These are phyloP conservation scores for Oryza meyeriana DNA, from an alignment of 176 grass and related monocot genomes.

Conservation along the genomic window DNA sequence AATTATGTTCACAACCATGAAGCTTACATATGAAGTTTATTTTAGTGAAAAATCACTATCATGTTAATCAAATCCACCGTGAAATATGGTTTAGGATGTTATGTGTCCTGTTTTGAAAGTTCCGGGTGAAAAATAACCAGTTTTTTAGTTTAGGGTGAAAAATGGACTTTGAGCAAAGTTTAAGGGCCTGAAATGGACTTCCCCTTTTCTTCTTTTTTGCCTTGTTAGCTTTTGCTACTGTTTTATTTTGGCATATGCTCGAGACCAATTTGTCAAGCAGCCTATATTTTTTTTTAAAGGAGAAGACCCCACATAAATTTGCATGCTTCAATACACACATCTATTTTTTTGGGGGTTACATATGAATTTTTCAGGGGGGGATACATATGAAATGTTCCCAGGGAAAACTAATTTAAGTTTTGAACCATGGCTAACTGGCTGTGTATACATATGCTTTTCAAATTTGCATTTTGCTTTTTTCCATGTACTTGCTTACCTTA, in stretches of 20 bases:
- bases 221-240: neutral
- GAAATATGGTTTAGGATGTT: too few relatives aligned
- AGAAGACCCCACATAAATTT: neutral
- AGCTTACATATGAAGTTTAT: too few relatives aligned
- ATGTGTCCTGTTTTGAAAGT: too few relatives aligned
- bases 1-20: too few relatives aligned
- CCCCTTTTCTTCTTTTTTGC: too few relatives aligned
- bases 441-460: neutral
- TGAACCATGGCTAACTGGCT: neutral
- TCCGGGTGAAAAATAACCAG: too few relatives aligned
- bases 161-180: too few relatives aligned
- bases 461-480: constrained; percentile 4
- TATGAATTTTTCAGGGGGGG: neutral
- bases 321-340: neutral
- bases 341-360: neutral
- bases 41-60: too few relatives aligned
- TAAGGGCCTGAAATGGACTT: too few relatives aligned
- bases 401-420: neutral
- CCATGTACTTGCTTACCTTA: constrained; percentile 8
- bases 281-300: neutral
- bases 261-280: neutral
- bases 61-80: too few relatives aligned
- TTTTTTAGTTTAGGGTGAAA: too few relatives aligned
- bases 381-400: neutral
- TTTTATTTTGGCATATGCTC: neutral